phyloP scores from a whole-genome alignment of 192 early-diverging fungal species.

The Oehlia diaphana region DNA sequence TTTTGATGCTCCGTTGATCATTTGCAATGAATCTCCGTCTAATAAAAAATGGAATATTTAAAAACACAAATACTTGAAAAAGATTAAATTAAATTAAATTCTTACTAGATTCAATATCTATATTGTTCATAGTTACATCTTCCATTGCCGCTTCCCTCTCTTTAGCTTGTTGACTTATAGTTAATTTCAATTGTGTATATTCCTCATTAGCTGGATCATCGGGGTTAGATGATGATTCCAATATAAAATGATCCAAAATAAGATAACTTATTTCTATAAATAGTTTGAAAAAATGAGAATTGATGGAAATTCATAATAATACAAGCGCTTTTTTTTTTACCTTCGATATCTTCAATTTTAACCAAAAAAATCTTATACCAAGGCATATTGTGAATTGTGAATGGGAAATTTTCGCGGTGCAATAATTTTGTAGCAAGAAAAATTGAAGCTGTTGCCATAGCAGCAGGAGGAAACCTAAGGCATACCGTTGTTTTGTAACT shows the following conservation, averaged over 20 bases:
- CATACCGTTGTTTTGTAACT: constrained; percentile 60
- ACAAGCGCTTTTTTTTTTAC: constrained; percentile 29
- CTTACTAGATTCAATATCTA: background rate
- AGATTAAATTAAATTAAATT: background rate
- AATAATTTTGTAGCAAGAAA: constrained; percentile 54
- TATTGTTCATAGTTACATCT: background rate
- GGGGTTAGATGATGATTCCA: background rate
- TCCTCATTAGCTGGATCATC: constrained; percentile 5
- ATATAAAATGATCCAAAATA: background rate
- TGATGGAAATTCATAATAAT: too few relatives aligned
- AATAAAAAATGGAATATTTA: background rate
- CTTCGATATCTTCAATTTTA: constrained; percentile 58
- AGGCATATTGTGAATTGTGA: constrained; percentile 34
- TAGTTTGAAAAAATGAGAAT: background rate
- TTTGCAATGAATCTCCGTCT: background rate
- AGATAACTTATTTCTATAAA: background rate
- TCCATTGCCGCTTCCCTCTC: background rate
- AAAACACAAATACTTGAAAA: background rate
- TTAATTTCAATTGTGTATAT: background rate
- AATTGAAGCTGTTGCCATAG: constrained; percentile 62
- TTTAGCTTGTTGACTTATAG: constrained; percentile 5
- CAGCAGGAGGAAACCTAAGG: constrained; percentile 63
- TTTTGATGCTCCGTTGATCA: background rate
- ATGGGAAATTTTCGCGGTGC: constrained; percentile 38
- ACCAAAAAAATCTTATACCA: constrained; percentile 53